These are phyloP conservation scores for Pterulicium gracile DNA, from an alignment of 1,284 basidiomycete genomes.

Conservation along the genomic window DNA sequence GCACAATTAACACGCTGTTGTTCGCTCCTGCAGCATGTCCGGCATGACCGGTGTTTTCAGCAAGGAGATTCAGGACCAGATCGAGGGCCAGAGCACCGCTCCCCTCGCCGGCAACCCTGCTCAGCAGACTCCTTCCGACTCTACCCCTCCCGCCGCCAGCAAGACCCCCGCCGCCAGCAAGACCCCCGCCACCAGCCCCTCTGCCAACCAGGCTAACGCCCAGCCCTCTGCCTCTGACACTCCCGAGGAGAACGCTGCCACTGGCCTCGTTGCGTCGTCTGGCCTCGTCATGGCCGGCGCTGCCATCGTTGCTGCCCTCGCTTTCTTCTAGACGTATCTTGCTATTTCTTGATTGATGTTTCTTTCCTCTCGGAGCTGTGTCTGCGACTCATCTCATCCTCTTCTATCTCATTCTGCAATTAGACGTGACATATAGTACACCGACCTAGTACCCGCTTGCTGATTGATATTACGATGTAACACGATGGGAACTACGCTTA, in stretches of 20 bases:
- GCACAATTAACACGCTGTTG: conserved; percentile 1
- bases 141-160: conserved; percentile 10
- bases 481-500: neutral
- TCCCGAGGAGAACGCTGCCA: conserved; percentile 10
- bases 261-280: conserved; percentile 10
- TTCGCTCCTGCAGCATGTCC: conserved; percentile 29
- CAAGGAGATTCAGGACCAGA: conserved; percentile 37
- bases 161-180: conserved; percentile 12
- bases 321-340: conserved; percentile 15
- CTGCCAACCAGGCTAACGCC: conserved; percentile 10
- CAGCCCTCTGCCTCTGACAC: conserved; percentile 13
- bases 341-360: conserved; percentile 22
- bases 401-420: too few relatives aligned
- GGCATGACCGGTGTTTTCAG: conserved; percentile 60
- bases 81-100: conserved; percentile 47
- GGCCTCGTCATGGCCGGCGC: conserved; percentile 15
- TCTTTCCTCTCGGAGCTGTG: conserved; percentile 41
- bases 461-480: neutral
- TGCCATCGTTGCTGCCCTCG: conserved; percentile 18
- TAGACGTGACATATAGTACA: neutral
- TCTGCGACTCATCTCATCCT: too few relatives aligned
- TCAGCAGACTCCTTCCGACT: conserved; percentile 8
- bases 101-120: conserved; percentile 34
- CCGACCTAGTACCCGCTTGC: neutral
- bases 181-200: conserved; percentile 9